Base-by-base conservation (phyloP, 2,329 filamentous ascomycete species). In the Apiospora sp. region DNA sequence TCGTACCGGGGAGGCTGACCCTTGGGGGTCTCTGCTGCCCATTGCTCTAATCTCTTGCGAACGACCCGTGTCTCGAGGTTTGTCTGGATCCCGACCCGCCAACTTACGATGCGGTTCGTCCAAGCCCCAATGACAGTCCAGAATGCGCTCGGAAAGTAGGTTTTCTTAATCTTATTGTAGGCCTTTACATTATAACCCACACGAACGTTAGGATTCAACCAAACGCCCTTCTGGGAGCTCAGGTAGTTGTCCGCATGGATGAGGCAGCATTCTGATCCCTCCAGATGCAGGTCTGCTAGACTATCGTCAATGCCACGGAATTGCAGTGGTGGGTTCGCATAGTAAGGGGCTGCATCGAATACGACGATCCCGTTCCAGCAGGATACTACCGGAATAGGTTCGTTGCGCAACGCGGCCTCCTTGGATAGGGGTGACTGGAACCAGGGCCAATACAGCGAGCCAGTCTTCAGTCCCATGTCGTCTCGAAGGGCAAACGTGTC, bases 281-380 rank as follows among this genome's bases (percentile, higher is more conserved):
- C 90, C 44, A 91, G 82, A 72, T 90, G 88, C 10, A 81, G 75
- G n/a, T 80, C 77, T 5, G 84, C 84, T 2, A 92, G 84, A 24
- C 82, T 86, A 79, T 93, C 91, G 1, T 88, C 81, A 70, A 92
- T 86, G 27, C 87, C 91, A 34, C 92, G 90, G 78, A 93, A 94
- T 7, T 81, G 81, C 0, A 93, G 83, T 4, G 83, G 84, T 0
- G 81, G 78, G 2, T 79, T 75, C 34, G 74, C 76, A 72, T 88
- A 87, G 77, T 88, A 89, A 1, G 87, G 86, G 5, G 78, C 79
- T 0, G 87, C 82, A 69, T 83, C 82, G 72, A 83, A 84, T 67
- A 77, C 83, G 75, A 86, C 85, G 78, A 92, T 88, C 64, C 91
- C 91, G 75, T 93, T 92, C 91, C 91, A 93, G 80, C 91, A 93